Percentiles rank a stretch among this genome's conserved stretches.
Evolutionary conservation across 1,284 basidiomycete genomes (phyloP).

Genomic region (Cryptococcus sp.): DNA sequence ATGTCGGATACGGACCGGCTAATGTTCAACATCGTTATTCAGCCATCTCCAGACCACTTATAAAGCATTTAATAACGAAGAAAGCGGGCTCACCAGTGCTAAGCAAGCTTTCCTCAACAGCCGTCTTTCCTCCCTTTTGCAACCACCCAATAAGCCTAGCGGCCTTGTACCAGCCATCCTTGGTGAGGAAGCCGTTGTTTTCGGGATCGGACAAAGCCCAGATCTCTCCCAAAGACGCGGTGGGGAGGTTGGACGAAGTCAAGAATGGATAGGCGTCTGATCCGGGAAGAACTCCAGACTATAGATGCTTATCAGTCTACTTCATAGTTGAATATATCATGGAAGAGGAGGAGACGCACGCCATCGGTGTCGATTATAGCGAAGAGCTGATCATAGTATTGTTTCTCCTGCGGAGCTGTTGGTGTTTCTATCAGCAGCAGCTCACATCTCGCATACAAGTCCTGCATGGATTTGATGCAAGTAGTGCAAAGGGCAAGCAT

Average conservation of each 20-base stretch:
- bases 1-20: conserved; percentile 80
- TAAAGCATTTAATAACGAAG: neutral
- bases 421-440: neutral
- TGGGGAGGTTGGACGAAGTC: conserved; percentile 71
- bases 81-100: conserved; percentile 20
- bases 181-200: conserved; percentile 87
- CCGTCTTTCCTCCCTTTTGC: conserved; percentile 66
- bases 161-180: conserved; percentile 80
- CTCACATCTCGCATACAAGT: too few relatives aligned
- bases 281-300: conserved; percentile 78
- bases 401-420: conserved; percentile 44
- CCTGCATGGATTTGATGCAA: too few relatives aligned
- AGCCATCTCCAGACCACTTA: neutral
- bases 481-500: neutral
- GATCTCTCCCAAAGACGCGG: conserved; percentile 83
- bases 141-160: conserved; percentile 89
- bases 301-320: neutral
- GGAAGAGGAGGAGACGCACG: conserved; percentile 24
- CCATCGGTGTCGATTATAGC: conserved; percentile 45
- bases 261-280: conserved; percentile 81
- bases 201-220: conserved; percentile 92
- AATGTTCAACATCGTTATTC: neutral
- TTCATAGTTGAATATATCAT: neutral
- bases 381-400: conserved; percentile 52
- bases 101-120: conserved; percentile 28